Percentiles rank a stretch among this genome's conserved stretches.
Conservation (phyloP, 2,329 filamentous ascomycete genomes). For the Lachnellula hyalina region DNA sequence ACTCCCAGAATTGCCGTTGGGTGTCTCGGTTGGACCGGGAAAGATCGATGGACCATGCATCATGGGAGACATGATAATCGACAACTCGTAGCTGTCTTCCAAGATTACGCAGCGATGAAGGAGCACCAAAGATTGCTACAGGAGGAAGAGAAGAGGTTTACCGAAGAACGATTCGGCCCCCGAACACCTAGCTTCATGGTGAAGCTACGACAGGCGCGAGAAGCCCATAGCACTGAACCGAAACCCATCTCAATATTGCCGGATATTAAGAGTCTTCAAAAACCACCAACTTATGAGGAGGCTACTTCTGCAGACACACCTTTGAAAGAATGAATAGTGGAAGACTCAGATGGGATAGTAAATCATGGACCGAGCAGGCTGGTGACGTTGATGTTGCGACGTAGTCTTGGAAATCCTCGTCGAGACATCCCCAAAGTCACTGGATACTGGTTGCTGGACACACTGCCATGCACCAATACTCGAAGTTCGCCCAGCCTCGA, state of each 20-base stretch:
- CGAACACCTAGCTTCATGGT: neutral
- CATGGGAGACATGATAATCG: conserved; percentile 16
- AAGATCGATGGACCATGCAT: conserved; percentile 12
- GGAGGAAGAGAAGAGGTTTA: conserved; percentile 19
- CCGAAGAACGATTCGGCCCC: conserved; percentile 6
- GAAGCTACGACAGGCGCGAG: conserved; percentile 3
- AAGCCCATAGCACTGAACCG: neutral
- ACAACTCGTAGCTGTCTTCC: conserved; percentile 17
- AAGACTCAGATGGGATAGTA: no score
- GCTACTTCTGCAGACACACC: neutral
- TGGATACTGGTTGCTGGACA: no score
- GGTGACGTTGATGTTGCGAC: no score
- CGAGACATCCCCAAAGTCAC: no score
- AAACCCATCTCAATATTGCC: neutral
- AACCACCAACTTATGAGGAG: neutral
- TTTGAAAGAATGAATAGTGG: no score
- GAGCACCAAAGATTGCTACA: conserved; percentile 10
- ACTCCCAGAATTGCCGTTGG: conserved; percentile 20
- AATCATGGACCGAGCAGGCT: no score
- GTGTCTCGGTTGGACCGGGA: conserved; percentile 20
- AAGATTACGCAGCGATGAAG: conserved; percentile 16
- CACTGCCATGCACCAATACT: no score
- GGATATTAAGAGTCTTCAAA: no score
- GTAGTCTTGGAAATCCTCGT: no score
- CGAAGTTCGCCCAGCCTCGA: no score